Evolutionary conservation across 306 rosid species (phyloP).

Genomic region (Trifolium subterraneum): DNA sequence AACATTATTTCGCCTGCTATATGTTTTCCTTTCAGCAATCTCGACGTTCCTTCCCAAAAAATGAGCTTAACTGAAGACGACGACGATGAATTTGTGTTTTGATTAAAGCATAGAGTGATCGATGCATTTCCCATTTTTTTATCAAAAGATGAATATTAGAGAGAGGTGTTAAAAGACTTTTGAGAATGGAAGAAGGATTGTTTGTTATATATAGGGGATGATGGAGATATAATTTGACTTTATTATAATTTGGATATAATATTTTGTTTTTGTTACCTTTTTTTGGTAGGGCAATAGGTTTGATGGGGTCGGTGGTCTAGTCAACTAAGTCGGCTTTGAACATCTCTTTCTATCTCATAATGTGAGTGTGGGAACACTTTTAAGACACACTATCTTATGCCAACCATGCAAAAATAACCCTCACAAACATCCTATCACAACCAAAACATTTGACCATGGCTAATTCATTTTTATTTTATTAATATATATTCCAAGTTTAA

Average conservation of each 20-base stretch:
- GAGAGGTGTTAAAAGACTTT: not conserved
- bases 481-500: not conserved
- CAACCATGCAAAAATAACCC: conserved; percentile 8
- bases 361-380: not conserved
- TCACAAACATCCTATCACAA: conserved; percentile 22
- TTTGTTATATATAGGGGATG: conserved; percentile 35
- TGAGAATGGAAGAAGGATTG: not conserved
- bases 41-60: conserved; percentile 62
- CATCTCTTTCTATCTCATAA: conserved; percentile 27
- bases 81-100: not conserved
- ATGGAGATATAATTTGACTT: conserved; percentile 61
- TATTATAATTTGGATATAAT: conserved; percentile 33
- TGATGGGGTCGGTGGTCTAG: conserved; percentile 74
- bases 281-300: conserved; percentile 23
- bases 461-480: not conserved
- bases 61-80: conserved; percentile 50
- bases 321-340: conserved; percentile 88
- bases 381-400: not conserved
- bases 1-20: conserved; percentile 89
- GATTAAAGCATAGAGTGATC: conserved; percentile 54
- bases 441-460: conserved; percentile 28
- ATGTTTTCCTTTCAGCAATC: conserved; percentile 56
- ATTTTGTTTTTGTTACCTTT: not conserved
- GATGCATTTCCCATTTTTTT: conserved; percentile 66
- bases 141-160: not conserved